These are phyloP conservation scores for Mycosphaerella sp. DNA, from an alignment of 2,329 filamentous ascomycete genomes.

Conservation along the genomic window DNA sequence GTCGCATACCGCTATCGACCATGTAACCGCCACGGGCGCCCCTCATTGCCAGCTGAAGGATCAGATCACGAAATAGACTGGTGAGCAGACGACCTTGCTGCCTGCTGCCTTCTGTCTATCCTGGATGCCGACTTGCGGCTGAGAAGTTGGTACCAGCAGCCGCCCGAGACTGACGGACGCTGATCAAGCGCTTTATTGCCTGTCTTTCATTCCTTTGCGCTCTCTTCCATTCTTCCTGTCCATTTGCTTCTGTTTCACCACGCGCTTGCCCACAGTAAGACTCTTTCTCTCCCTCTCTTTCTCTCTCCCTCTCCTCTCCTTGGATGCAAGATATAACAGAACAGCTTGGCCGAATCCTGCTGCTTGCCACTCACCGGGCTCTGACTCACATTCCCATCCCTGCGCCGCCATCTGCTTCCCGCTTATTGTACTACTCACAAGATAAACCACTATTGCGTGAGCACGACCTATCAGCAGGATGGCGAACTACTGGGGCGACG, in stretches of 20 bases:
- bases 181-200: conserved; percentile 4
- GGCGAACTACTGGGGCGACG: conserved; percentile 23
- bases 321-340: not conserved
- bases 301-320: too few relatives aligned
- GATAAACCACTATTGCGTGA: not conserved
- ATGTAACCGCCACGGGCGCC: not conserved
- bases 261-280: not conserved
- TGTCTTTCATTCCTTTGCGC: not conserved
- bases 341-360: conserved; percentile 1
- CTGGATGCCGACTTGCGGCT: conserved; percentile 5
- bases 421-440: not conserved
- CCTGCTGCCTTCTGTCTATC: too few relatives aligned
- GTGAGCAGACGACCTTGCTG: not conserved
- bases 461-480: conserved; percentile 3
- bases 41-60: conserved; percentile 1
- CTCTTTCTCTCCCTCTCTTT: too few relatives aligned
- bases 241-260: not conserved
- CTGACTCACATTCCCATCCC: conserved; percentile 3
- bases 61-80: not conserved
- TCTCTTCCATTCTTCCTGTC: not conserved
- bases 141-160: conserved; percentile 4
- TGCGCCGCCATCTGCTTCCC: not conserved
- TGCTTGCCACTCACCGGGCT: conserved; percentile 10
- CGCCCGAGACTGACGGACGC: conserved; percentile 3
- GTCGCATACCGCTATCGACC: not conserved